Conservation (phyloP, 306 rosid genomes). For the Ormosia semicastrata region DNA sequence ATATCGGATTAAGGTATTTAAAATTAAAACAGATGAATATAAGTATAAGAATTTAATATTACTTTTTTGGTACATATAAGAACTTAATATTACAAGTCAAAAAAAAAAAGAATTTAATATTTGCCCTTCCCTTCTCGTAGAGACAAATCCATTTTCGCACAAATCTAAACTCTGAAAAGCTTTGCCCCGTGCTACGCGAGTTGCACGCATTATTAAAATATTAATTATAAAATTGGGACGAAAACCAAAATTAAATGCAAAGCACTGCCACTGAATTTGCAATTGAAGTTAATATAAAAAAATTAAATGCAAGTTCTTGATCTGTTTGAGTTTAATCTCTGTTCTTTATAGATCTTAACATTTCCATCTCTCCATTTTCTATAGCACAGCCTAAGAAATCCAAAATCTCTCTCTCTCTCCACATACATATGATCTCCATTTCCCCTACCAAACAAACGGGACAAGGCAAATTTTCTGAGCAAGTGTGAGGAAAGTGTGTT, state of each 20-base stretch:
- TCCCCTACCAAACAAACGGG: background rate
- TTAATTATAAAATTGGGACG: background rate
- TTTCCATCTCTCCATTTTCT: background rate
- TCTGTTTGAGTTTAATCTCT: background rate
- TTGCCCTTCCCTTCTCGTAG: background rate
- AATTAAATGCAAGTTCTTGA: background rate
- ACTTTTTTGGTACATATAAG: background rate
- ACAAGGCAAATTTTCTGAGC: background rate
- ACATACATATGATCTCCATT: background rate
- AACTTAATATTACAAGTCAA: too few relatives aligned
- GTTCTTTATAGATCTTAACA: background rate
- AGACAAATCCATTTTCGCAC: background rate
- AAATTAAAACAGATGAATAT: background rate
- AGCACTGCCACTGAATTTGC: background rate
- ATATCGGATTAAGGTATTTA: too few relatives aligned
- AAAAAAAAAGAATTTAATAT: background rate
- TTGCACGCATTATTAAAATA: slow-evolving; percentile 16
- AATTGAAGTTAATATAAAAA: background rate
- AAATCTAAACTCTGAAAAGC: background rate
- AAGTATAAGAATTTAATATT: background rate
- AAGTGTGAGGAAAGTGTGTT: background rate
- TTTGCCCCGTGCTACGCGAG: slow-evolving; percentile 19
- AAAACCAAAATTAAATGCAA: background rate
- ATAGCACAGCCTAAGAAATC: background rate
- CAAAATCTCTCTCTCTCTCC: background rate